Evolutionary conservation across 352 stramenopile genomes (phyloP), one percentile per base, ranked within the genome.

Genomic region (Phytopythium delawarense): DNA sequence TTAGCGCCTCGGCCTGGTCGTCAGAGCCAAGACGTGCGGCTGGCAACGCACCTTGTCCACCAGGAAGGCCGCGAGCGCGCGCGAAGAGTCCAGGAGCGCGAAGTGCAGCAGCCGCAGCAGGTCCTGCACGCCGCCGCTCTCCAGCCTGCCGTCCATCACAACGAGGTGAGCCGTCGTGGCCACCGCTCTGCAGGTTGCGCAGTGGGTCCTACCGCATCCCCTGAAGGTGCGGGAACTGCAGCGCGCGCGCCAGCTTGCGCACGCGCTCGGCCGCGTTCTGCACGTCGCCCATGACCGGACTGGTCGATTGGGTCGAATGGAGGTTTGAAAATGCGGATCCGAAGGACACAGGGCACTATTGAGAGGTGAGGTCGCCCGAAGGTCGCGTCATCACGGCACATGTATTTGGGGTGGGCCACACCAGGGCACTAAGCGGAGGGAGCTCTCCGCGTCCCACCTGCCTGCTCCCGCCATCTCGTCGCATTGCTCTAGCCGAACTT

Each of bases 101-200:
- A 81, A 88, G 71, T 94, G 83, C 34, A 92, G 63, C 25, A 92
- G 72, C 2, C 71, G 79, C 50, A 94, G 71, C 21, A 94, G 65
- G 44, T 92, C 82, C 28, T 67, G 30, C 30, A 88, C 67, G 32
- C 64, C 64, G 12, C 66, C 69, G 12, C 40, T 57, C 67, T 84
- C 75, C 5, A 84, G 54, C 16, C 61, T 74, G 64, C 21, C 20
- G 4, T 40, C 21, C 28, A 34, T 30, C 21, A 50, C 8, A 42
- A 30, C 0, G 39, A 39, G 8, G 44, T 20, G 20, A 57, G 23
- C 18, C 40, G 20, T 5, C 7, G 37, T 21, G 6, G 40, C 5
- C 40, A 46, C 3, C 15, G 20, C 35, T 2, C 23, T 32, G 16
- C 44, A 66, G 30, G 35, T 16, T 40, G 16, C 32, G 46, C 35